Percentiles rank a stretch among this genome's conserved stretches.
Conservation (phyloP, 176 grass and related monocot species). For the Olyra latifolia region DNA sequence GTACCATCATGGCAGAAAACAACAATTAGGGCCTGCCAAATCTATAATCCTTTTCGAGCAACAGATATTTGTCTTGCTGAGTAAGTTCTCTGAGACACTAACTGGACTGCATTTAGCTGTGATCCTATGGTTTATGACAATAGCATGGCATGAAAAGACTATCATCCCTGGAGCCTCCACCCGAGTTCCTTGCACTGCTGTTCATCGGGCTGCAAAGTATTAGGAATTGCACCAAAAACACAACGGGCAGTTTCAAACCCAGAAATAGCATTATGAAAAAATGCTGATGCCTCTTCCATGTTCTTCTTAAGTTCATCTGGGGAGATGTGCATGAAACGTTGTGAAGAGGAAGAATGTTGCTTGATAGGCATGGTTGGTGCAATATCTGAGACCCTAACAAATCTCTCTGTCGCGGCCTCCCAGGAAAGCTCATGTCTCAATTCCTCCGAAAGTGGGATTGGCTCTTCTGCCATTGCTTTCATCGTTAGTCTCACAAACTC, state of each 20-base stretch:
- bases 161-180: conserved; percentile 40
- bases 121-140: neutral
- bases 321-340: conserved; percentile 61
- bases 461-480: conserved; percentile 59
- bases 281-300: conserved; percentile 81
- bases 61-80: neutral
- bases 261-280: conserved; percentile 71
- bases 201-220: conserved; percentile 78
- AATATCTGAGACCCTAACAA: conserved; percentile 65
- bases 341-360: conserved; percentile 35
- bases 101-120: neutral
- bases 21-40: neutral
- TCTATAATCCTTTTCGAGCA: neutral
- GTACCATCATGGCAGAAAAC: conserved; percentile 22
- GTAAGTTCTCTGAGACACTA: conserved; percentile 8
- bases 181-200: conserved; percentile 85
- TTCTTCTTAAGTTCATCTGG: conserved; percentile 66
- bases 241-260: conserved; percentile 79
- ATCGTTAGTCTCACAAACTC: conserved; percentile 76
- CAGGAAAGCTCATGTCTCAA: conserved; percentile 82
- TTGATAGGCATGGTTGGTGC: conserved; percentile 17
- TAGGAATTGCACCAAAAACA: conserved; percentile 85
- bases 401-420: conserved; percentile 90
- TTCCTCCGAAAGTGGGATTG: conserved; percentile 60
- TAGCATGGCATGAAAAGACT: neutral